These are phyloP conservation scores for Ustilago sp. DNA, from an alignment of 1,284 basidiomycete species.

Conservation along the genomic window DNA sequence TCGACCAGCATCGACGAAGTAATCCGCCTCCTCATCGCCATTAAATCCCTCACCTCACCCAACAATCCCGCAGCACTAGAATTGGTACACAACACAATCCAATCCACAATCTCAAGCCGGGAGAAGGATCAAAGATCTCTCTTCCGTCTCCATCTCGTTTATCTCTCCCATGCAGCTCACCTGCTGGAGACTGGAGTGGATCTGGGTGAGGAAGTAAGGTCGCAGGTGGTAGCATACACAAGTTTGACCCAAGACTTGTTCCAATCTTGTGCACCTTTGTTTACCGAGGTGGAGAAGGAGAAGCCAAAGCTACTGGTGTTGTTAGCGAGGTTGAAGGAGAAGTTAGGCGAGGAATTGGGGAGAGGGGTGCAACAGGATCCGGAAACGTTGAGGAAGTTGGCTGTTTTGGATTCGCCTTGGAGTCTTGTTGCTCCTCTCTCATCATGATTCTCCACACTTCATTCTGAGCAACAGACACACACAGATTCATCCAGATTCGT, in stretches of 20 bases:
- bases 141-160: constrained; percentile 28
- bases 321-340: constrained; percentile 4
- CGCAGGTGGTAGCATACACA: constrained; percentile 29
- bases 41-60: constrained; percentile 3
- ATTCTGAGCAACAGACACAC: too few species aligned
- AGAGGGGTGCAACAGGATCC: not conserved
- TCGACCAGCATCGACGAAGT: constrained; percentile 8
- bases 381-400: constrained; percentile 4
- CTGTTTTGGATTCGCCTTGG: constrained; percentile 34
- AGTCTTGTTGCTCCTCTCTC: not conserved
- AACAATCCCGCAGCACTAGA: not conserved
- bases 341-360: not conserved
- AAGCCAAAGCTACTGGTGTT: constrained; percentile 2
- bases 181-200: not conserved
- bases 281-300: constrained; percentile 23
- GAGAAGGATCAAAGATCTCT: constrained; percentile 22
- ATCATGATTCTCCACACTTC: too few species aligned
- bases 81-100: constrained; percentile 32
- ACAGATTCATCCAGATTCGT: too few species aligned
- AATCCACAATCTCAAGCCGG: not conserved
- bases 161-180: constrained; percentile 23
- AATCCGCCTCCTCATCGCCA: constrained; percentile 25
- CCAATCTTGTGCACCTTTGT: constrained; percentile 14
- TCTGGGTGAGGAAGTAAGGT: constrained; percentile 8
- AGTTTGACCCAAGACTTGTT: constrained; percentile 29